phyloP scores from a whole-genome alignment of 2,329 filamentous ascomycete genomes.

The Trichoderma simmonsii region DNA sequence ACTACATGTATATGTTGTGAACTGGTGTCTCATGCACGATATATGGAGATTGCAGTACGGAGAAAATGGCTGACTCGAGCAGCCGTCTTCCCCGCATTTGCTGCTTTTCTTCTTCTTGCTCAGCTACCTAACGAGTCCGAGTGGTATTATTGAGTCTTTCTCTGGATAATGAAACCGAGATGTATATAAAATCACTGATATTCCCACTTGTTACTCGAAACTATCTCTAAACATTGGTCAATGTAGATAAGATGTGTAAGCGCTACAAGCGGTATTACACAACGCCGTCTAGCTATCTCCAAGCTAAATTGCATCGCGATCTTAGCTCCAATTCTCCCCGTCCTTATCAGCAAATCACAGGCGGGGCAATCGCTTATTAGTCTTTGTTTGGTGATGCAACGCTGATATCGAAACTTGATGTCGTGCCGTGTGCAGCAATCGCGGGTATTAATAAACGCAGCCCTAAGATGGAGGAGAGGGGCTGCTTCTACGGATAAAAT shows the following conservation, averaged over 20 bases:
- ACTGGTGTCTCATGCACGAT: background rate
- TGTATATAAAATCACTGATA: background rate
- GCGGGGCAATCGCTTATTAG: background rate
- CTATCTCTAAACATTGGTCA: background rate
- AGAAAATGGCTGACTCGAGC: background rate
- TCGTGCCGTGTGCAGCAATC: background rate
- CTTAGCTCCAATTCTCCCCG: background rate
- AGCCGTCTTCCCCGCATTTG: background rate
- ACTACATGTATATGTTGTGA: background rate
- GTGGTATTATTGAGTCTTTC: background rate
- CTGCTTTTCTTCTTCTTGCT: background rate
- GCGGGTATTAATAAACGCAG: background rate
- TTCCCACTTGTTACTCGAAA: background rate
- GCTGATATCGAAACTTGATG: background rate
- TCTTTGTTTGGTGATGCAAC: background rate
- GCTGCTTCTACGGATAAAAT: background rate
- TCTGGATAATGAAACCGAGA: background rate
- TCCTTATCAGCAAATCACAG: constrained; percentile 4
- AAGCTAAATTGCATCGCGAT: background rate
- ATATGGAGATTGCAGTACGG: background rate
- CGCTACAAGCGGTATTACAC: background rate
- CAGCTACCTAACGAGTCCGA: background rate
- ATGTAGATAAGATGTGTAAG: background rate
- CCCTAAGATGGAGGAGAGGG: background rate
- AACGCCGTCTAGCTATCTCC: background rate